Percentiles rank a stretch among this genome's conserved stretches.
Evolutionary conservation across 2,329 filamentous ascomycete genomes (phyloP).

Genomic region (Fusarium sp.): DNA sequence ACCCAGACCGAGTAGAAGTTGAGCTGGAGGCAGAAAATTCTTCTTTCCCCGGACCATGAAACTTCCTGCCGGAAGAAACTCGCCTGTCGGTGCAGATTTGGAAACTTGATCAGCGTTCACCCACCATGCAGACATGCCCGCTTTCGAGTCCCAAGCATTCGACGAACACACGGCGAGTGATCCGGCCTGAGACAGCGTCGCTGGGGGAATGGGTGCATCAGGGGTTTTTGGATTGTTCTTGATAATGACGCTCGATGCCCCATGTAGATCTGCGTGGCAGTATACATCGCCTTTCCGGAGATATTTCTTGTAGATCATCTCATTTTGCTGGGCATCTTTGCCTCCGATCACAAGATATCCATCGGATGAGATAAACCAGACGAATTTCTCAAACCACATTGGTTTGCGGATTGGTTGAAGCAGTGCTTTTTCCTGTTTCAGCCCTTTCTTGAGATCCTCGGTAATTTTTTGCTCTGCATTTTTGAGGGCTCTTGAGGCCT

Average conservation of each 20-base stretch:
- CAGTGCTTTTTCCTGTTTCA: conserved; percentile 92
- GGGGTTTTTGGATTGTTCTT: conserved; percentile 84
- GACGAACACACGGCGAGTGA: conserved; percentile 85
- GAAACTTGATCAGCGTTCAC: conserved; percentile 89
- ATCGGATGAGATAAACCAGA: conserved; percentile 94
- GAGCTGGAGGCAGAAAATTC: conserved; percentile 88
- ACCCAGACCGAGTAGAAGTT: conserved; percentile 86
- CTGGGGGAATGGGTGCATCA: conserved; percentile 88
- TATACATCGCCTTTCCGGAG: conserved; percentile 91
- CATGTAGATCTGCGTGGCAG: conserved; percentile 87
- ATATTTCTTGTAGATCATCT: conserved; percentile 88
- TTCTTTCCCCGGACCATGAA: conserved; percentile 89
- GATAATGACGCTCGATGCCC: conserved; percentile 85
- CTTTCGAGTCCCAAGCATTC: conserved; percentile 94
- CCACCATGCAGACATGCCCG: conserved; percentile 96
- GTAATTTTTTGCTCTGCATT: conserved; percentile 90
- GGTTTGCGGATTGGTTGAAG: conserved; percentile 83
- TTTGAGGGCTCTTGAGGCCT: conserved; percentile 84
- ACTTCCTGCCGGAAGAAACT: conserved; percentile 79
- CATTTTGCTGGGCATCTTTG: conserved; percentile 88
- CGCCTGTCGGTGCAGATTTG: conserved; percentile 82
- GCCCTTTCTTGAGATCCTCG: conserved; percentile 82
- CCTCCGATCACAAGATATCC: conserved; percentile 92
- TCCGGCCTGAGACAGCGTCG: conserved; percentile 90
- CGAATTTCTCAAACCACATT: conserved; percentile 97